Base-by-base conservation (phyloP, 345 rosid species). In the Pelargonium nanum region DNA sequence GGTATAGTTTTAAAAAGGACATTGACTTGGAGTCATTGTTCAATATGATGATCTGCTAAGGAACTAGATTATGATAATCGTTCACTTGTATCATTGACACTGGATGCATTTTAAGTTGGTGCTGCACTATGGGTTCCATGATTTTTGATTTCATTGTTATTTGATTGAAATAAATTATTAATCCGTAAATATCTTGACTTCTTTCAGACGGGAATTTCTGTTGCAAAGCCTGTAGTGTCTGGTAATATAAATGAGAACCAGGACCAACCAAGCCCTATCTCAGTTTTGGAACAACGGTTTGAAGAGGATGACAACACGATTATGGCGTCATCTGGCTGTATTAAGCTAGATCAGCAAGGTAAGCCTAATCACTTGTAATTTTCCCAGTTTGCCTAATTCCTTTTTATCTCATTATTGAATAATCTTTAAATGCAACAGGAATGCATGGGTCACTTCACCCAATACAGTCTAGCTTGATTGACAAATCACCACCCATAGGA, bases 251-350 rank as follows among this genome's bases (percentile, higher is more conserved):
- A 66, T 58, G 88, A 84, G 74, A 88, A 78, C 82, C 94, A 81
- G 75, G 96, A 87, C 76, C 99, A 90, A 69, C 97, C 91, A 26
- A 94, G 97, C 71, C 99, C 96, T 53, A 81, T 84, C 40, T 90
- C 99, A 4, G 96, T 86, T 79, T 72, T 94, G 71, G 86, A 90
- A 25, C 79, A 75, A 7, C 77, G 74, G 51, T 94, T 90, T 25
- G 83, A 83, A 54, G 94, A 89, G 71, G 88, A 87, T 74, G 79
- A 78, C 70, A 74, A 54, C 59, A 20, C 61, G 65, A 65, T 60
- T 63, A 65, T 71, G 23, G 88, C 77, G 70, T 73, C 62, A 48
- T 77, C 74, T 58, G 73, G 74, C 44, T 62, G 56, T 67, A 28
- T 71, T 28, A 85, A 80, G 73, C 74, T 64, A 57, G 71, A 59